phyloP scores from a whole-genome alignment of 371 early-diverging fungal species.

The Actinomucor elegans region DNA sequence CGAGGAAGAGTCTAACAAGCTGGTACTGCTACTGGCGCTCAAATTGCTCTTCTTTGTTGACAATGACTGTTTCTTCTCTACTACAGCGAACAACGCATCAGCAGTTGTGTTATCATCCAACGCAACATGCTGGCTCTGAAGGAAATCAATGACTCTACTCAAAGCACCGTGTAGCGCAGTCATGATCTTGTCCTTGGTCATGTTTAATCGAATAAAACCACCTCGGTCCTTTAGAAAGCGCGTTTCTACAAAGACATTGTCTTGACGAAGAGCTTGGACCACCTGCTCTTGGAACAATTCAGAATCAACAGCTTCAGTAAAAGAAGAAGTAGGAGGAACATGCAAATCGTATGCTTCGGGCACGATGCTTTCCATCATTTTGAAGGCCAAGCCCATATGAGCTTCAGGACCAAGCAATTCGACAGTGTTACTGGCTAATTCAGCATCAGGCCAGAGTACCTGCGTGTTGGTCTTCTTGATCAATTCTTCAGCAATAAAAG shows the following conservation, averaged over 20 bases:
- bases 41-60: neutral
- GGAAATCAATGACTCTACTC: conserved; percentile 1
- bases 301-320: neutral
- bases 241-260: conserved; percentile 5
- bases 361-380: conserved; percentile 37
- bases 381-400: conserved; percentile 32
- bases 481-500: conserved; percentile 42
- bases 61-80: neutral
- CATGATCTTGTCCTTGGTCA: conserved; percentile 6
- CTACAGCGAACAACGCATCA: neutral
- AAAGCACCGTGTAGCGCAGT: conserved; percentile 7
- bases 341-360: conserved; percentile 42
- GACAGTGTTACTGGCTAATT: conserved; percentile 38
- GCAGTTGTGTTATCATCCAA: conserved; percentile 4
- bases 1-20: neutral
- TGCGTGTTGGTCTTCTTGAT: conserved; percentile 54
- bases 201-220: conserved; percentile 6
- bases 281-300: conserved; percentile 6
- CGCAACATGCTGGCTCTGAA: conserved; percentile 9
- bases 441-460: conserved; percentile 55
- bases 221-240: neutral
- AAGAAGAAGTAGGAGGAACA: conserved; percentile 12
- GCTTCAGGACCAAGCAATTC: conserved; percentile 45
- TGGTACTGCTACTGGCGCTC: neutral
- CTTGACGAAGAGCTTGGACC: neutral